Evolutionary conservation across 208 protist genomes (phyloP).

Genomic region (Borovskyia barvae): DNA sequence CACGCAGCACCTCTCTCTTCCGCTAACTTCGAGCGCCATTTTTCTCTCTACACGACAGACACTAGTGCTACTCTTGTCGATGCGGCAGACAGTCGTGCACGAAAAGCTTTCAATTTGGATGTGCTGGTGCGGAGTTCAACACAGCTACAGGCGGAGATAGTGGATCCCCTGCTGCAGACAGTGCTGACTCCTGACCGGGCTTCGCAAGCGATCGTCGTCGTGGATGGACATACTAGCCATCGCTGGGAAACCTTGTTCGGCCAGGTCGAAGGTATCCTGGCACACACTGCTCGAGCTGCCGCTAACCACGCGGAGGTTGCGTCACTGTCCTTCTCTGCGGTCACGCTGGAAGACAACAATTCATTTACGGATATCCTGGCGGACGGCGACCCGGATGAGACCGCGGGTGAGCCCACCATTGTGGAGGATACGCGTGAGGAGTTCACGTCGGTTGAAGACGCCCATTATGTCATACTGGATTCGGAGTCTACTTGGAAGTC

Average conservation of each 20-base stretch:
- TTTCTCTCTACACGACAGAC: slow-evolving; percentile 35
- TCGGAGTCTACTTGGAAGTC: slow-evolving; percentile 6
- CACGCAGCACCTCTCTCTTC: background rate
- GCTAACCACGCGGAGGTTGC: slow-evolving; percentile 23
- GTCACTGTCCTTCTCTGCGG: slow-evolving; percentile 44
- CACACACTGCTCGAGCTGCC: slow-evolving; percentile 14
- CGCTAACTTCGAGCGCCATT: slow-evolving; percentile 47
- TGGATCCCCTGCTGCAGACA: slow-evolving; percentile 43
- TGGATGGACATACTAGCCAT: slow-evolving; percentile 40
- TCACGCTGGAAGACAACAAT: slow-evolving; percentile 60
- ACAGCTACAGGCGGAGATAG: slow-evolving; percentile 29
- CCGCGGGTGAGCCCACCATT: slow-evolving; percentile 37
- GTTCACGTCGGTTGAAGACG: slow-evolving; percentile 70
- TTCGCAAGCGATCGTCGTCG: slow-evolving; percentile 52
- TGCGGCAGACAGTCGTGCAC: slow-evolving; percentile 61
- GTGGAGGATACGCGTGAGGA: slow-evolving; percentile 62
- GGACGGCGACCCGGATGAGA: background rate
- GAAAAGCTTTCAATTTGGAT: slow-evolving; percentile 58
- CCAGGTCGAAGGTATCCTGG: slow-evolving; percentile 42
- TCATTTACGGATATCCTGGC: slow-evolving; percentile 41
- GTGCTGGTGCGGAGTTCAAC: slow-evolving; percentile 13
- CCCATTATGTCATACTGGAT: slow-evolving; percentile 43
- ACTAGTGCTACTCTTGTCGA: slow-evolving; percentile 50
- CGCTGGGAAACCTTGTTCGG: slow-evolving; percentile 42
- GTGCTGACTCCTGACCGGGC: slow-evolving; percentile 30